Evolutionary conservation across 2,329 filamentous ascomycete species (phyloP), one percentile per base, ranked within the genome.

Genomic region (Decorospora gaudefroyi): DNA sequence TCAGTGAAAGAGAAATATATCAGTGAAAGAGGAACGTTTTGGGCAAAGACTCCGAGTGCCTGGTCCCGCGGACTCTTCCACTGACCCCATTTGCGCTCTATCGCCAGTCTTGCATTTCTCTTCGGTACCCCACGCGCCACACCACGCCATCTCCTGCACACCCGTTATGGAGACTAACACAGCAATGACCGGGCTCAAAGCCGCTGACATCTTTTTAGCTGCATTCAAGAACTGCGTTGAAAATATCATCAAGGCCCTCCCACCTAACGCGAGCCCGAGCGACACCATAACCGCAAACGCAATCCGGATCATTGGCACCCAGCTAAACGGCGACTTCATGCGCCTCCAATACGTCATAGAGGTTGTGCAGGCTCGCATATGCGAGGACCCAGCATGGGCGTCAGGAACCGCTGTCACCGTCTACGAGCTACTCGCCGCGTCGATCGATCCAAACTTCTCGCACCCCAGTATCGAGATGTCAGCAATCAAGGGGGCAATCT

Each of bases 331-430:
- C 6, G 15, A 42, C 9, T 16, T 28, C 13, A 13, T 3, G 6
- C 21, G 27, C 4, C 26, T 38, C 11, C 5, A n/a, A n/a, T 38
- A 25, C 5, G 17, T 42, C 15, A 11, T 38, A 16, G 17, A 46
- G 10, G 10, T 15, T 10, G 33, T 42, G 10, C 43, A 42, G 8
- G 16, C 11, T 12, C 43, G 37, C 15, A 6, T 42, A 6, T 19
- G 30, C 22, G 25, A 17, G 16, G 36, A 46, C n/a, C 10, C 27
- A 15, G 6, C 13, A 25, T 46, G 26, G 36, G 21, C 11, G 3
- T 13, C 21, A 6, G 6, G 16, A 2, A 17, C 37, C 6, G 36
- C 36, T 4, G 17, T 46, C 4, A 10, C 26, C 19, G 21, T 29
- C 6, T 33, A 33, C 18, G 37, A 37, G 9, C 15, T 18, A 4